Evolutionary conservation across 371 early-diverging fungal genomes (phyloP), one percentile per base, ranked within the genome.

Genomic region (Encephalitozoon cuniculi): DNA sequence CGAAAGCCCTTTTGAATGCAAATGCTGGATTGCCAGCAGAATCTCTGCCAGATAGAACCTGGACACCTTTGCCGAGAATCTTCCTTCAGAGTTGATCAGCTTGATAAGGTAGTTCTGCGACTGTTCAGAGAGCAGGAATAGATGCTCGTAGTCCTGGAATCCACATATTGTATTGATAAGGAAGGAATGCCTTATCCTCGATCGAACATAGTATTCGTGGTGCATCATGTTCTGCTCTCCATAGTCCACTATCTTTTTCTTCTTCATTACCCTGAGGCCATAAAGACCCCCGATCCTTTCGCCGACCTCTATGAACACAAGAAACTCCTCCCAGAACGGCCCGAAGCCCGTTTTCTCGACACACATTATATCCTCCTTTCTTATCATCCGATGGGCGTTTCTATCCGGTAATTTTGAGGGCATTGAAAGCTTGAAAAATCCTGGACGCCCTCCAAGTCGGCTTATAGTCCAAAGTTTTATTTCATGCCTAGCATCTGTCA

Each of bases 1-100:
- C 71, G 94, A 90, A 55, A 94, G 91, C 78, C 93, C 90, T 74
- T 90, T 87, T 49, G 86, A 86, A 86, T 97, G 97, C 41, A 96
- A 85, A 82, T 94, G 94, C 79, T 92, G 91, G 32, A 97, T 82
- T 3, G 92, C 95, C 32, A 93, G 85, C 2, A 92, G 90, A 4
- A 95, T 93, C 82, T 97, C 94, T 2, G 93, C 91, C 52, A 92
- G 85, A 78, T 94, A 97, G 80, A 91, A 92, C 66, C 89, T 88
- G 0, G 93, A 91, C 89, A 92, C 91, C 65, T 90, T 90, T 75
- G 91, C 91, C n/a, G 91, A 89, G 64, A 82, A 71, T 11, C 30
- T 25, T 32, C 46, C 55, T 7, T 52, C 26, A 32, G 53, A 8
- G 30, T 43, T 65, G n/a, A 66, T 66, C 69, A 59, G 28, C 15